A percentile compares a stretch with the other conserved stretches of the same genome.
phyloP scores from a whole-genome alignment of 768 basidiomycete genomes.

The Leccinum pellstonianum region DNA sequence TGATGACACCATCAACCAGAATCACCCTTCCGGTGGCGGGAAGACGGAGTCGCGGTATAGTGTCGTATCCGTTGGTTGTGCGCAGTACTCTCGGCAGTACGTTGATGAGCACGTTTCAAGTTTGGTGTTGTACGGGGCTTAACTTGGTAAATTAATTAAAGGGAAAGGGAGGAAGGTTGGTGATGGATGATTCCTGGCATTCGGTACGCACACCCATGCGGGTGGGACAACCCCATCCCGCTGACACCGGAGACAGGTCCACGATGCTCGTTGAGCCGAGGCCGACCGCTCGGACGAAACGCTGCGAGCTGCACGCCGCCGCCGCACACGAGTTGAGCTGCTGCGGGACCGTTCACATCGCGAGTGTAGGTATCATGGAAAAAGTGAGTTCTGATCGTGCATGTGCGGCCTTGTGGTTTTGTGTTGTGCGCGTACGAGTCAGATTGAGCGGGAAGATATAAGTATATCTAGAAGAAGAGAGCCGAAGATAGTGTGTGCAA shows the following conservation, averaged over 20 bases:
- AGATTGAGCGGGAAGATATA: not conserved
- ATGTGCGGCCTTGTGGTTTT: not conserved
- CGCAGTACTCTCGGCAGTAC: not conserved
- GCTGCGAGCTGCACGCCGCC: not conserved
- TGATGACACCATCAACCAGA: not conserved
- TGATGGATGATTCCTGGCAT: not conserved
- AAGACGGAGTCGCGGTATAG: not conserved
- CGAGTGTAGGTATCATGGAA: not conserved
- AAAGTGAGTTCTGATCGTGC: not conserved
- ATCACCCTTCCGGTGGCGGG: not conserved
- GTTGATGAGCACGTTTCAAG: not conserved
- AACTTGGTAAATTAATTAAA: not conserved
- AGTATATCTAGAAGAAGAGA: not conserved
- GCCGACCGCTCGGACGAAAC: not conserved
- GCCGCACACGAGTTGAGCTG: not conserved
- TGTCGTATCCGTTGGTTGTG: not conserved
- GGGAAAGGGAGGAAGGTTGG: not conserved
- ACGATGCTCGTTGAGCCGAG: not conserved
- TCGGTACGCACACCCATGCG: not conserved
- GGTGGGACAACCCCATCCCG: not conserved
- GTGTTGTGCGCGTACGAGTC: not conserved
- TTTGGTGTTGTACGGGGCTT: not conserved
- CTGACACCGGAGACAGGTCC: not conserved
- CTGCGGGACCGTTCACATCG: not conserved
- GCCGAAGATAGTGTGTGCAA: not conserved